Conservation (phyloP, 2,329 filamentous ascomycete genomes). For the Ciborinia camelliae region DNA sequence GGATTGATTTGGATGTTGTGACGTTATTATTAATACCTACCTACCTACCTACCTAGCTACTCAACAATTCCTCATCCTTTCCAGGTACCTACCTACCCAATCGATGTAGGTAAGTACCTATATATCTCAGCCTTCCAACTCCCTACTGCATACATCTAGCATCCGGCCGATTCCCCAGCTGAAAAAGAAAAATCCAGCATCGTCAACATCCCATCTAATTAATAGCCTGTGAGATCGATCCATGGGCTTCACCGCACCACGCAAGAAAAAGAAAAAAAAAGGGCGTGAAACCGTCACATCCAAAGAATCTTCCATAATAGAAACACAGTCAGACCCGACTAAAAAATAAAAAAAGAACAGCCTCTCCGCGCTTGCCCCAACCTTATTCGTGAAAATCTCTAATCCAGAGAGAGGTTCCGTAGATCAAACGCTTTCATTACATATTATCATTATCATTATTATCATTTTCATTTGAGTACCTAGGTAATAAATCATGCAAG, state of each 20-base stretch:
- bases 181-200: not conserved
- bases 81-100: no score
- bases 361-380: not conserved
- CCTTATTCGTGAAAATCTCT: not conserved
- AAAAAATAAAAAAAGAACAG: not conserved
- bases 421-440: no score
- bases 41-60: no score
- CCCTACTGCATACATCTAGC: not conserved
- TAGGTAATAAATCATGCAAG: no score
- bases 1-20: no score
- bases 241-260: constrained; percentile 7
- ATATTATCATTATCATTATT: no score
- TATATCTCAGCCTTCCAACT: not conserved
- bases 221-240: not conserved
- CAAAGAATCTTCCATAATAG: not conserved
- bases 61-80: no score
- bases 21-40: no score
- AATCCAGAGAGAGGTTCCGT: no score
- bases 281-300: not conserved
- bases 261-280: no score
- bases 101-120: no score
- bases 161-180: not conserved
- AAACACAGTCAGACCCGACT: not conserved
- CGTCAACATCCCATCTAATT: not conserved
- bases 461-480: no score